Evolutionary conservation across 2,329 filamentous ascomycete species (phyloP), one percentile per base, ranked within the genome.

Genomic region (Myriosclerotinia scirpicola): DNA sequence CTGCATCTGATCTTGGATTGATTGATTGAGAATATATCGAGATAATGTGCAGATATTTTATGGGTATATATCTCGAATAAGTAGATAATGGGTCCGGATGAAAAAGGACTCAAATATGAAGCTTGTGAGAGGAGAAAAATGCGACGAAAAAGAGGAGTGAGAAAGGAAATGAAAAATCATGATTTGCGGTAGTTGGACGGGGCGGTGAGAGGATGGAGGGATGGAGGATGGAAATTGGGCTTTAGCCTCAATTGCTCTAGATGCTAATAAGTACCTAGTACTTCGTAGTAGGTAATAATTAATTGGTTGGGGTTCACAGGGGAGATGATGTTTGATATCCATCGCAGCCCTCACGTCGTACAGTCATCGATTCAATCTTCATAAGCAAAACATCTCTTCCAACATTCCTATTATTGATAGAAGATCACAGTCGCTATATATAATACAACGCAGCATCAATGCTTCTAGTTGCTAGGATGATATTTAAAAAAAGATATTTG

Each of bases 121-220:
- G 55, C 40, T 48, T 48, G 42, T 60, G 20, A 50, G 56, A 50
- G 56, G 53, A 38, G 34, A 34, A 34, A 34, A 54, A 6, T 11
- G 42, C 20, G 56, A 60, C 6, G 42, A 48, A 38, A 38, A 36
- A 38, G 56, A 60, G 56, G 42, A 36, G 56, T 26, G 44, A 38
- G 26, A 17, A 17, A n/a, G 42, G 34, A 36, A 20, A 36, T 22
- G 40, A 26, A 26, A 34, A 17, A 30, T 59, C 55, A 22, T 59
- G 55, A 40, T 46, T n/a, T n/a, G 9, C 9, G 55, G 42, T 59
- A 40, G 55, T 59, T 59, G 55, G 55, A 59, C 17, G 26, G 55
- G 42, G 56, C 42, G 42, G 42, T 59, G 56, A 59, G 26, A 26
- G 26, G 26, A 26, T 26, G 26, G 26, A 26, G 26, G 26, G 26